phyloP scores from a whole-genome alignment of 257 asterid species.

The Lycium ferocissimum region DNA sequence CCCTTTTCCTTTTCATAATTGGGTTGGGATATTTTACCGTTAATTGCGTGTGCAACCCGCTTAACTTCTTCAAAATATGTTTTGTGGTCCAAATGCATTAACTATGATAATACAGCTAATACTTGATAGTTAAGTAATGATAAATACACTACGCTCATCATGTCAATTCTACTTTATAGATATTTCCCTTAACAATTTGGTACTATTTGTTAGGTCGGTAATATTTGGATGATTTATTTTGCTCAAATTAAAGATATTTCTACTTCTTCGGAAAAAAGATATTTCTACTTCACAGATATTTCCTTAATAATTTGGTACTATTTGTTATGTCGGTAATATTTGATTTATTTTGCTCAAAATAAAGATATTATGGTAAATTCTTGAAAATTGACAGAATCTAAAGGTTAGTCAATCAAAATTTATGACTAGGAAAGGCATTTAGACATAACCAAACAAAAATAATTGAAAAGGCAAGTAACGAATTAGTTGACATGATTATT shows the following conservation, averaged over 20 bases:
- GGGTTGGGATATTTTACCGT: neutral
- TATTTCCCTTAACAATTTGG: neutral
- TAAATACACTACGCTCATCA: neutral
- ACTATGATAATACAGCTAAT: neutral
- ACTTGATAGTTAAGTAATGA: slow-evolving; percentile 26
- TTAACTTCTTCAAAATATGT: neutral
- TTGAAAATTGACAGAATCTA: neutral
- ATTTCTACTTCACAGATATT: neutral
- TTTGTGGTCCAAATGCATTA: slow-evolving; percentile 23
- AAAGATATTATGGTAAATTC: neutral
- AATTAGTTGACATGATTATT: too few relatives aligned
- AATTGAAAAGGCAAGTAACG: neutral
- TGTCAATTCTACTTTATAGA: slow-evolving; percentile 26
- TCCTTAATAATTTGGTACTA: neutral
- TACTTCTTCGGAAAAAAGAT: too few relatives aligned
- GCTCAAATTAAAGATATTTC: neutral
- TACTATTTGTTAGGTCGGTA: neutral
- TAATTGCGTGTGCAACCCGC: neutral
- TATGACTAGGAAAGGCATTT: too few relatives aligned
- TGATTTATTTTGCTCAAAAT: neutral
- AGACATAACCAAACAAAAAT: too few relatives aligned
- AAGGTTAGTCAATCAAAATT: too few relatives aligned
- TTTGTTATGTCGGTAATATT: neutral
- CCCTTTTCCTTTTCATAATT: neutral
- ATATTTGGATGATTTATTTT: neutral